Conservation (phyloP, 2,329 filamentous ascomycete species). For the Domatiomyces globalis region DNA sequence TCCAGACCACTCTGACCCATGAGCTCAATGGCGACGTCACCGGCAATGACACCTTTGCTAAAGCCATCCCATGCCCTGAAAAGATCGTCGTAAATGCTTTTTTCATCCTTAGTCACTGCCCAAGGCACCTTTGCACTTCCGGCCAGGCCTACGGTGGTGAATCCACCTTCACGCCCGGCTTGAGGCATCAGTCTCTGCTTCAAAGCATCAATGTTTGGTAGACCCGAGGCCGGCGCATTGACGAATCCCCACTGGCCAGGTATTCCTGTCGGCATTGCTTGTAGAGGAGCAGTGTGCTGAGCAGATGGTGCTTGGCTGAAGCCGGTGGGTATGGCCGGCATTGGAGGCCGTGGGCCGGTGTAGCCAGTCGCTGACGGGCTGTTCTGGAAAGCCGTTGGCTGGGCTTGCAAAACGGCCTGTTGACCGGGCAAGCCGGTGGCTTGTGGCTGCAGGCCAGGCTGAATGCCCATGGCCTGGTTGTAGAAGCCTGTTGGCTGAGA, state of each 20-base stretch:
- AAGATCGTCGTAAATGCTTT: conserved; percentile 86
- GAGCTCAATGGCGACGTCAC: conserved; percentile 88
- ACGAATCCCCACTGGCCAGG: conserved; percentile 98
- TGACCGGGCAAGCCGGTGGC: conserved; percentile 24
- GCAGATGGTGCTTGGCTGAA: conserved; percentile 50
- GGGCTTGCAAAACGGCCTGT: conserved; percentile 36
- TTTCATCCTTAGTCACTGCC: conserved; percentile 98
- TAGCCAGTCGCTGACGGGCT: conserved; percentile 69
- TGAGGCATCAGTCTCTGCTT: conserved; percentile 97
- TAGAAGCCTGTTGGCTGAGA: conserved; percentile 38
- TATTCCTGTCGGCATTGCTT: conserved; percentile 83
- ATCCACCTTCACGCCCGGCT: conserved; percentile 71
- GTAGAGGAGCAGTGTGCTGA: conserved; percentile 56
- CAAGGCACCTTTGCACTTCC: conserved; percentile 94
- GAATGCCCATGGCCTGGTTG: conserved; percentile 55
- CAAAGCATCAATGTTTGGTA: conserved; percentile 87
- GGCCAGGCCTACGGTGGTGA: conserved; percentile 71
- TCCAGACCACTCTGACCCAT: conserved; percentile 91
- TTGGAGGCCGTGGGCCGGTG: conserved; percentile 62
- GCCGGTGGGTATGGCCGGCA: conserved; percentile 66
- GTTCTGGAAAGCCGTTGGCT: conserved; percentile 56
- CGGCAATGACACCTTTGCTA: conserved; percentile 79
- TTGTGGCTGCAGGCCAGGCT: conserved; percentile 34
- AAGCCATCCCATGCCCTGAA: conserved; percentile 97
- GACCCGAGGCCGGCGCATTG: conserved; percentile 73